Evolutionary conservation across 768 basidiomycete species (phyloP), one percentile per base, ranked within the genome.

Genomic region (Leccinellum rugosiceps): DNA sequence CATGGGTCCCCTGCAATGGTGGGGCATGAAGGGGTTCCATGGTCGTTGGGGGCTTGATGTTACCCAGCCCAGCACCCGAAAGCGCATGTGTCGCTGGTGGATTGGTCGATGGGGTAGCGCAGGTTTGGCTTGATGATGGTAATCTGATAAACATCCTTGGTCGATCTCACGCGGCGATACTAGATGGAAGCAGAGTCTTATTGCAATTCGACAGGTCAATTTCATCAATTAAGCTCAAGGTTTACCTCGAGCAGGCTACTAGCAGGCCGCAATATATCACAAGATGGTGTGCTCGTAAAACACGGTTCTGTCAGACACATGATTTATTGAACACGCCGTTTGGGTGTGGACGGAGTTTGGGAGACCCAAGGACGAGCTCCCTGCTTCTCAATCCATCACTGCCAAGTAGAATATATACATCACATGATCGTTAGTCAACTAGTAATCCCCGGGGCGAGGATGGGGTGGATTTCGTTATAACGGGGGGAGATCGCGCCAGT

Each of bases 11-110:
- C 2, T 71, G 26, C 6, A 21, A 72, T 14, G 75, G 48, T 28
- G 69, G 63, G 43, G 25, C 31, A 11, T 86, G 85, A 86, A 62
- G 70, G 43, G 86, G 84, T 17, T 71, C 58, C 9, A 69, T 80
- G 64, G 52, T 62, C 30, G 80, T 87, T 17, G 73, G 32, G 79
- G 77, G 5, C 68, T 86, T 13, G 79, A 83, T 62, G 63, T 56
- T 23, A 75, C 77, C 34, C 79, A 77, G 38, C 71, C 88, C 46
- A 71, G 72, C 3, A 60, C 77, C 30, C 76, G 86, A 46, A 87
- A 87, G 66, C 76, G 73, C 13, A 81, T 80, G 65, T 88, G 84
- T 65, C 76, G 81, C 26, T 83, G 79, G 74, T 87, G 87, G 87
- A 68, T 81, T n/a, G 84, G 83, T 23, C 72, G 74, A 34, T 84